These are phyloP conservation scores for Pholiota molesta DNA, from an alignment of 768 basidiomycete species.

Conservation along the genomic window DNA sequence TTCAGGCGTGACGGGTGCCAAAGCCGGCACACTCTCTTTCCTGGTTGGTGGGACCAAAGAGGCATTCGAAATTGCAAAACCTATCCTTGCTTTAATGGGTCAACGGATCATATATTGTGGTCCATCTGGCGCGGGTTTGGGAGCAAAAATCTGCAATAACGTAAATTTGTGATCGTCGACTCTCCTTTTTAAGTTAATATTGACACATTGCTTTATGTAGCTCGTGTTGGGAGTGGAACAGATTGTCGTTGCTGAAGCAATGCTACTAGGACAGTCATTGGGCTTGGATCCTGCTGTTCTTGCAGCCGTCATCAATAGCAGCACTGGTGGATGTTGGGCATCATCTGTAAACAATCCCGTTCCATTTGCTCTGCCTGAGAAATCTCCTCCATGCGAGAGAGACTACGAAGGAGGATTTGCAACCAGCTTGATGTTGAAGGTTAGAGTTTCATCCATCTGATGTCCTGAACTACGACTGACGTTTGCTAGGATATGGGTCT, in stretches of 20 bases:
- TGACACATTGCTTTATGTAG: conserved; percentile 30
- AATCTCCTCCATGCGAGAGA: conserved; percentile 80
- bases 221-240: conserved; percentile 78
- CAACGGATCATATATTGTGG: conserved; percentile 84
- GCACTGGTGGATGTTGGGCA: conserved; percentile 84
- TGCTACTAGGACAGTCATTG: conserved; percentile 83
- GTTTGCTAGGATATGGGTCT: conserved; percentile 77
- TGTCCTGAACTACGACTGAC: neutral
- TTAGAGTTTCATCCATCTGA: conserved; percentile 2
- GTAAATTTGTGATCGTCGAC: conserved; percentile 39
- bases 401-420: conserved; percentile 88
- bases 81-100: conserved; percentile 76
- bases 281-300: conserved; percentile 78
- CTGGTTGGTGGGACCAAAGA: conserved; percentile 80
- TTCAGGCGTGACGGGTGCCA: conserved; percentile 82
- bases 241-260: conserved; percentile 85
- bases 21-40: conserved; percentile 87
- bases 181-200: conserved; percentile 10
- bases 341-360: conserved; percentile 89
- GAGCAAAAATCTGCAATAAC: conserved; percentile 93
- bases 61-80: conserved; percentile 58
- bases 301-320: conserved; percentile 83
- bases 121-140: conserved; percentile 77
- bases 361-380: conserved; percentile 67
- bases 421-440: conserved; percentile 84